Evolutionary conservation across 2,329 filamentous ascomycete genomes (phyloP).

Genomic region (Periconia sp.): DNA sequence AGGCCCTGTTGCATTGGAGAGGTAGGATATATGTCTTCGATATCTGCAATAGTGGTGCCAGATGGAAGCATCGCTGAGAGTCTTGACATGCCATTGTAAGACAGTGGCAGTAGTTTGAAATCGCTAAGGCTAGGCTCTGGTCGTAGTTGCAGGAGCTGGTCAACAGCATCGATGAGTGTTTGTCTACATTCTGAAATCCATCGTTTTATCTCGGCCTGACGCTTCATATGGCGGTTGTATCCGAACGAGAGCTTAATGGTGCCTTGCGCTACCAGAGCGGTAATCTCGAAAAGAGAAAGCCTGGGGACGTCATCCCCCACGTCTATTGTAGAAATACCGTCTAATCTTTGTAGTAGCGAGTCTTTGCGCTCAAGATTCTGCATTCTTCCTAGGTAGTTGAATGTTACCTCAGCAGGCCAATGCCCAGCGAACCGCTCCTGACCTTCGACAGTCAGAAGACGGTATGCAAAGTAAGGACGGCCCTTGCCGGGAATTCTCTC

Average conservation of each 20-base stretch:
- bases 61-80: conserved; percentile 25
- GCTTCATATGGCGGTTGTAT: conserved; percentile 39
- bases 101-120: conserved; percentile 38
- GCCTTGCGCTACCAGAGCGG: conserved; percentile 35
- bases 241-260: conserved; percentile 39
- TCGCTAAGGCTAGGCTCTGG: conserved; percentile 33
- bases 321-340: conserved; percentile 27
- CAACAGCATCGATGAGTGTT: conserved; percentile 36
- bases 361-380: conserved; percentile 40
- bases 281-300: conserved; percentile 39
- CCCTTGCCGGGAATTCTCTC: conserved; percentile 39
- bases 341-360: conserved; percentile 28
- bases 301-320: conserved; percentile 34
- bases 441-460: conserved; percentile 31
- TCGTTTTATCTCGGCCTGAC: conserved; percentile 31
- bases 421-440: conserved; percentile 32
- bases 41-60: conserved; percentile 21
- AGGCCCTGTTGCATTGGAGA: conserved; percentile 41
- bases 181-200: conserved; percentile 37
- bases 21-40: conserved; percentile 39
- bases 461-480: conserved; percentile 38
- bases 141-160: conserved; percentile 32
- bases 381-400: conserved; percentile 41
- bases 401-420: conserved; percentile 41
- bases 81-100: conserved; percentile 36